Conservation (phyloP, 257 asterid genomes). For the Solanum corneliomulleri region DNA sequence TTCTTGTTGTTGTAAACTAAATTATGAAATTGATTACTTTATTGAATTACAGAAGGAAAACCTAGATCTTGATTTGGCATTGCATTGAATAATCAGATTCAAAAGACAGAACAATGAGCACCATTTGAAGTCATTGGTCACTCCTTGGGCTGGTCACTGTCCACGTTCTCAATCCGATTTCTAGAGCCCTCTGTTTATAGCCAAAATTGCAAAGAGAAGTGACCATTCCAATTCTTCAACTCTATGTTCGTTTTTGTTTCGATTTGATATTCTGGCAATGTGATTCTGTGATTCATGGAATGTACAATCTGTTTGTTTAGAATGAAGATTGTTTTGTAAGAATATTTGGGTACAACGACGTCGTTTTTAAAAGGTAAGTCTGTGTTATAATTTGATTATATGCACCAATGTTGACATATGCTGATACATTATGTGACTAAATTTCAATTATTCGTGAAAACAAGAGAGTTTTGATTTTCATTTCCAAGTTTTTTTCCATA, state of each 20-base stretch:
- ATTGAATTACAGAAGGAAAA: not conserved
- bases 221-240: not conserved
- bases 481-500: not conserved
- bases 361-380: conserved; percentile 18
- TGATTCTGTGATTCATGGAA: not conserved
- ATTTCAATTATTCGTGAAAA: not conserved
- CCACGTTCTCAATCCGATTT: no score
- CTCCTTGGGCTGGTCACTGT: no score
- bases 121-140: not conserved
- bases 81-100: conserved; percentile 73
- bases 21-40: not conserved
- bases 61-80: conserved; percentile 56
- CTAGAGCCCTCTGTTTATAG: not conserved
- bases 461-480: not conserved
- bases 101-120: not conserved
- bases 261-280: not conserved
- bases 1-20: not conserved
- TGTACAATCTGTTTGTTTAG: not conserved
- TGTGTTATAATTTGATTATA: not conserved
- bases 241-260: not conserved
- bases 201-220: not conserved
- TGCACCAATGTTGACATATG: not conserved
- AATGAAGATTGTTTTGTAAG: conserved; percentile 29
- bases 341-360: conserved; percentile 32
- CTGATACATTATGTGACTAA: not conserved